These are phyloP conservation scores for Oryza glumipatula DNA, from an alignment of 176 grass and related monocot species.

Conservation along the genomic window DNA sequence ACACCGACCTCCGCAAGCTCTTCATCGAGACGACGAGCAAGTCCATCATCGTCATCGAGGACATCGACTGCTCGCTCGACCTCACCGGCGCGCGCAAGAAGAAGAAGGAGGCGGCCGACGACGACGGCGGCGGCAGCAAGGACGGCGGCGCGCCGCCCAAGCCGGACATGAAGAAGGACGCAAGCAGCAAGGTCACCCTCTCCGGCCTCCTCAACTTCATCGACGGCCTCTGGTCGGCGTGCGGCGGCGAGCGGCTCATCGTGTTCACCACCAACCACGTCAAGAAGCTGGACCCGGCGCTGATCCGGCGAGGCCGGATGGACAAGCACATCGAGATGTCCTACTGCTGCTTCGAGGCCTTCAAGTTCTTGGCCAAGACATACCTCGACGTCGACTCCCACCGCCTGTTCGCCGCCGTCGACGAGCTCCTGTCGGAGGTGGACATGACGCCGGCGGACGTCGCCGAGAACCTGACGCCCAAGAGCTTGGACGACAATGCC, in stretches of 20 bases:
- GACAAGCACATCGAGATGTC: slow-evolving; percentile 89
- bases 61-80: slow-evolving; percentile 73
- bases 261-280: slow-evolving; percentile 73
- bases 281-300: slow-evolving; percentile 56
- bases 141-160: neutral
- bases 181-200: slow-evolving; percentile 64
- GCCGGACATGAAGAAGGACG: slow-evolving; percentile 21
- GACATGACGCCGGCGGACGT: slow-evolving; percentile 67
- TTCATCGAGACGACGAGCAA: slow-evolving; percentile 67
- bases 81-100: slow-evolving; percentile 55
- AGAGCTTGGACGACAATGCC: slow-evolving; percentile 30
- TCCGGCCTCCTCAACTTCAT: slow-evolving; percentile 77
- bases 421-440: slow-evolving; percentile 43
- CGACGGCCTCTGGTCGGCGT: slow-evolving; percentile 71
- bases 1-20: slow-evolving; percentile 56
- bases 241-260: slow-evolving; percentile 62
- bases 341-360: slow-evolving; percentile 59
- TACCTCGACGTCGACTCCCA: slow-evolving; percentile 45
- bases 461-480: slow-evolving; percentile 64
- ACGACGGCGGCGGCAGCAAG: neutral
- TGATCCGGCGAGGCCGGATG: slow-evolving; percentile 67
- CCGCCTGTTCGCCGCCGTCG: slow-evolving; percentile 26
- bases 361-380: slow-evolving; percentile 60
- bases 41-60: slow-evolving; percentile 67
- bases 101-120: neutral